Base-by-base conservation (phyloP, 345 rosid genomes). In the Geranium brycei region DNA sequence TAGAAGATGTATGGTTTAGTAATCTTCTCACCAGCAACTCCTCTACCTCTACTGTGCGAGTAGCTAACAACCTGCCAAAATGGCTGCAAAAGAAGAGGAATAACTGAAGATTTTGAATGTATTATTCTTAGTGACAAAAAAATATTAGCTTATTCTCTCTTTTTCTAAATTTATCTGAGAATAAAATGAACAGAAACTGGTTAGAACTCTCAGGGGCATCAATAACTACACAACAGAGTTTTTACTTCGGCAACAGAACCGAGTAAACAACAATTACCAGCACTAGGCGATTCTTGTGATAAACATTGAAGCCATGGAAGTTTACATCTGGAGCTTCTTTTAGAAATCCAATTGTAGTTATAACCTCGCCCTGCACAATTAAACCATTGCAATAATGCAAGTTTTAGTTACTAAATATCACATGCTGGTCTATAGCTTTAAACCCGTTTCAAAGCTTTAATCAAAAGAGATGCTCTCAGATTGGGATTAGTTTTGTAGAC, bases 211-310 rank as follows among this genome's bases (percentile, higher is more conserved):
- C 11, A 13, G 3, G 53, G 53, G 53, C 53, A 47, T 47, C 53
- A 47, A 13, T 6, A 47, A 8, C 53, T 11, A 47, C 10, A 2
- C 53, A 47, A 47, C 12, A 47, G 14, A 47, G 12, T 58, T 59
- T 56, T 41, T 12, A 66, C 23, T 31, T 40, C 3, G 19, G 19
- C 61, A 4, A 72, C 59, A 7, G 8, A 61, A 13, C 31, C 55
- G n/a, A 58, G 53, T 40, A 7, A 68, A 67, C 40, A 61, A 67
- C 6, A 70, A 62, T 68, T 71, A 89, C 98, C 91, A 83, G 75
- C 67, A 92, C 87, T 31, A 92, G 79, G 57, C 98, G 96, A 77
- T 92, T 92, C 77, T 84, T 92, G 79, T 92, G 91, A 73, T 89
- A 92, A 59, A 92, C 82, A 66, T 81, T 87, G 78, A 92, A 92